Conservation (phyloP, 2,329 filamentous ascomycete species). For the Aureobasidium zeae region DNA sequence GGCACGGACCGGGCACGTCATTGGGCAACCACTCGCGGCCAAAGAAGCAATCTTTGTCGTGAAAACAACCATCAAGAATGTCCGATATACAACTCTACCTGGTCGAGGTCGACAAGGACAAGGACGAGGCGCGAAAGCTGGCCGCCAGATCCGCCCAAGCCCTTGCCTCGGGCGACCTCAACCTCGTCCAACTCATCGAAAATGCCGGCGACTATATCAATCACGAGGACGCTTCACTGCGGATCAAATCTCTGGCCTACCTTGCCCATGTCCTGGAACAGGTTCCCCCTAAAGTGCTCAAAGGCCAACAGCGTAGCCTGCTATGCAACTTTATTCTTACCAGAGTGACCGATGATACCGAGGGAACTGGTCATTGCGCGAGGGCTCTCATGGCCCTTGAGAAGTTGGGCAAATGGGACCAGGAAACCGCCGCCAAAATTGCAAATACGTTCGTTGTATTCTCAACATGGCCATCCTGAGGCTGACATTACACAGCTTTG, state of each 20-base stretch:
- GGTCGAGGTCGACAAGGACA: slow-evolving; percentile 41
- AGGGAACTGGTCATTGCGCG: slow-evolving; percentile 48
- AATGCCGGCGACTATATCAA: slow-evolving; percentile 59
- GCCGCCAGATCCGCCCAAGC: slow-evolving; percentile 37
- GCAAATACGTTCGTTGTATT: slow-evolving; percentile 38
- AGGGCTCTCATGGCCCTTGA: slow-evolving; percentile 51
- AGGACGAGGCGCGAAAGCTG: slow-evolving; percentile 36
- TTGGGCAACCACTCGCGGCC: slow-evolving; percentile 3
- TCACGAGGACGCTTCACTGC: slow-evolving; percentile 51
- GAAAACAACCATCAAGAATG: slow-evolving; percentile 28
- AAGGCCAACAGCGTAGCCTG: slow-evolving; percentile 51
- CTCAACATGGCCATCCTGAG: not conserved
- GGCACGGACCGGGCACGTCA: slow-evolving; percentile 1
- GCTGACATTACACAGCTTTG: slow-evolving; percentile 33
- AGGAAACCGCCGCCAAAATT: slow-evolving; percentile 45
- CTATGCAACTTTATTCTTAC: slow-evolving; percentile 56
- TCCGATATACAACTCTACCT: slow-evolving; percentile 45
- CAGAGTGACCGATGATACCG: slow-evolving; percentile 49
- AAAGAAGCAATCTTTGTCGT: not conserved
- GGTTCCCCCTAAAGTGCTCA: slow-evolving; percentile 46
- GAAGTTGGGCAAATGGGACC: slow-evolving; percentile 50
- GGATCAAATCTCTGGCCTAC: slow-evolving; percentile 49
- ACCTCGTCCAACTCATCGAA: slow-evolving; percentile 53
- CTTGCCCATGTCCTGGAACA: slow-evolving; percentile 43
- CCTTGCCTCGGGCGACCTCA: slow-evolving; percentile 50